These are phyloP conservation scores for Xylaria sp. DNA, from an alignment of 2,329 filamentous ascomycete genomes.

Conservation along the genomic window DNA sequence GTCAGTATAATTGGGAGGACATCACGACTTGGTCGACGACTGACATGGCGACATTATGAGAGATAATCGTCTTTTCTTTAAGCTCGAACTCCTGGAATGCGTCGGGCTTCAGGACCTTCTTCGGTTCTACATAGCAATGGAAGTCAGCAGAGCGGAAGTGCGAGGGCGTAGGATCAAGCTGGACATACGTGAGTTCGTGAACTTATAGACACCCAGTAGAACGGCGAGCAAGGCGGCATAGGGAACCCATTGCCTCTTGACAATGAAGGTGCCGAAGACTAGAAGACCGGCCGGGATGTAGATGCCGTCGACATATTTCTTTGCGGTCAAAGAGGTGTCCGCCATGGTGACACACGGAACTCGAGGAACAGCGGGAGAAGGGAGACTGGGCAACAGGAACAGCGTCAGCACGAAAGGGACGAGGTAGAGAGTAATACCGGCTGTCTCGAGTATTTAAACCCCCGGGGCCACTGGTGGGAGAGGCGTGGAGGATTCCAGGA, in stretches of 20 bases:
- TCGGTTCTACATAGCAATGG: constrained; percentile 64
- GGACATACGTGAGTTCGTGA: constrained; percentile 74
- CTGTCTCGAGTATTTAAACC: constrained; percentile 12
- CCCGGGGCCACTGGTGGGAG: constrained; percentile 12
- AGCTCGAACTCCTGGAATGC: constrained; percentile 93
- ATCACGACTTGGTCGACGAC: constrained; percentile 45
- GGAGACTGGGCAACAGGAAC: constrained; percentile 14
- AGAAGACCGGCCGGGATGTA: constrained; percentile 86
- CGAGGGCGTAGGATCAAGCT: constrained; percentile 5
- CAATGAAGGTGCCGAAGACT: constrained; percentile 77
- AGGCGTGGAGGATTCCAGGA: constrained; percentile 9
- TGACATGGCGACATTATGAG: constrained; percentile 97
- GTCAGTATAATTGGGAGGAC: constrained; percentile 15
- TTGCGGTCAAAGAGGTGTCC: constrained; percentile 58
- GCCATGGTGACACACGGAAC: constrained; percentile 49
- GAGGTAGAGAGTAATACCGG: constrained; percentile 4
- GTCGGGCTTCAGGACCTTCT: constrained; percentile 86
- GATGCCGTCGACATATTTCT: constrained; percentile 78
- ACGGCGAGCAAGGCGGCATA: constrained; percentile 76
- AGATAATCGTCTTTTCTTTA: constrained; percentile 93
- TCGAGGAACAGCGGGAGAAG: constrained; percentile 4
- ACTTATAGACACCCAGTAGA: constrained; percentile 75
- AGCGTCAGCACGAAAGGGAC: constrained; percentile 10
- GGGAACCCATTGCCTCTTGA: constrained; percentile 80
- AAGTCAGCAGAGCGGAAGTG: constrained; percentile 35